These are phyloP conservation scores for Haberlea rhodopensis DNA, from an alignment of 257 asterid species.

Conservation along the genomic window DNA sequence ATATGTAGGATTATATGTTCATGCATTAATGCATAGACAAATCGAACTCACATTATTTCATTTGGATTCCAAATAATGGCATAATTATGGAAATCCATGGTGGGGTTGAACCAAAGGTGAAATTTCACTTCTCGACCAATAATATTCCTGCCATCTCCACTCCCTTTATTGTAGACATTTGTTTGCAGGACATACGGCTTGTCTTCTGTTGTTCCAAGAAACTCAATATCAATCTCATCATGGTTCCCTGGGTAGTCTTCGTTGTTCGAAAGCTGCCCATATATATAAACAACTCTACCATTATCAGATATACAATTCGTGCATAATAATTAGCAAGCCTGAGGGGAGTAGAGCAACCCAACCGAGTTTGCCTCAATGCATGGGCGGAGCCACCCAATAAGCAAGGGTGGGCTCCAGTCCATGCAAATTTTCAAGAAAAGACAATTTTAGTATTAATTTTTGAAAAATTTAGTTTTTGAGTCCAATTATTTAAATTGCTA, in stretches of 20 bases:
- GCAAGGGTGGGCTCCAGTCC: no score
- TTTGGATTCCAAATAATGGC: constrained; percentile 73
- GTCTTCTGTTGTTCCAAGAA: constrained; percentile 71
- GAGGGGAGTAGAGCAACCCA: no score
- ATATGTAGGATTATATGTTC: background rate
- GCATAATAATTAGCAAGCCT: no score
- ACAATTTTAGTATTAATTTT: no score
- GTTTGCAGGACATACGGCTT: constrained; percentile 81
- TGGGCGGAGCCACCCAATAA: no score
- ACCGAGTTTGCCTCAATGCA: no score
- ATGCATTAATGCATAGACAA: background rate
- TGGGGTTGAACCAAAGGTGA: constrained; percentile 92
- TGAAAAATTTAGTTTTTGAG: no score
- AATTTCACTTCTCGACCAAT: constrained; percentile 77
- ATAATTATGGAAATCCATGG: constrained; percentile 63
- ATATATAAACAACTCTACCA: background rate
- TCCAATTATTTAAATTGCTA: no score
- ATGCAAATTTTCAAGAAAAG: no score
- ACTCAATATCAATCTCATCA: constrained; percentile 82
- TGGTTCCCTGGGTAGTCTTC: constrained; percentile 73
- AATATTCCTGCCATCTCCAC: constrained; percentile 65
- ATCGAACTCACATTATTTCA: constrained; percentile 65
- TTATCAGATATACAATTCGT: background rate
- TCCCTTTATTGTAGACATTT: constrained; percentile 74
- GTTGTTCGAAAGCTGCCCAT: constrained; percentile 63